Evolutionary conservation across 495 filamentous ascomycete genomes (phyloP).

Genomic region (Physcia stellaris): DNA sequence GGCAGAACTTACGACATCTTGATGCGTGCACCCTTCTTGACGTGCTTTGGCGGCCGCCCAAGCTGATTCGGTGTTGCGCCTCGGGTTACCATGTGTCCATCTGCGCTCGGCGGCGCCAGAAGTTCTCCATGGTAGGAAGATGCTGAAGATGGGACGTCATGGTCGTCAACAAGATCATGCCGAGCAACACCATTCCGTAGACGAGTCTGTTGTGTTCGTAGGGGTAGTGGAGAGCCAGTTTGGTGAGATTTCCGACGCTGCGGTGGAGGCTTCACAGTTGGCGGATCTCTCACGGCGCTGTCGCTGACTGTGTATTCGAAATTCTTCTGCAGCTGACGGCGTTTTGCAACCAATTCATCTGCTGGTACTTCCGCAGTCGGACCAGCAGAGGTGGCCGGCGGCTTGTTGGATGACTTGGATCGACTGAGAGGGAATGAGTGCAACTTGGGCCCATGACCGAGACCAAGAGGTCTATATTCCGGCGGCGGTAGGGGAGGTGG

Average conservation of each 20-base stretch:
- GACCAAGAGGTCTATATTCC: neutral
- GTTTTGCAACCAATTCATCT: slow-evolving; percentile 11
- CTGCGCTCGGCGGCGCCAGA: slow-evolving; percentile 20
- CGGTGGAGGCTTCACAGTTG: neutral
- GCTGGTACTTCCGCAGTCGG: neutral
- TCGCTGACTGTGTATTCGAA: slow-evolving; percentile 11
- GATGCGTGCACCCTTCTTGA: slow-evolving; percentile 42
- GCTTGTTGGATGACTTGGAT: slow-evolving; percentile 4
- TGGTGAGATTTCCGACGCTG: neutral
- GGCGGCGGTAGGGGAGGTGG: slow-evolving; percentile 8
- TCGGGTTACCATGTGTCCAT: slow-evolving; percentile 34
- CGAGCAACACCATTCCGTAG: slow-evolving; percentile 10
- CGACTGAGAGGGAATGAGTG: no score
- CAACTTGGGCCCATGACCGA: no score
- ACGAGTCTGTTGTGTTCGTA: slow-evolving; percentile 9
- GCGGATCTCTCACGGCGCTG: slow-evolving; percentile 9
- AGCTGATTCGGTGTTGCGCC: slow-evolving; percentile 38
- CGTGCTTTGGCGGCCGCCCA: slow-evolving; percentile 37
- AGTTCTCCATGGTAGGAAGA: slow-evolving; percentile 16
- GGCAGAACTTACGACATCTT: slow-evolving; percentile 54
- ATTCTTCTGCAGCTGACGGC: slow-evolving; percentile 9
- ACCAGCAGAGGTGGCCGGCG: neutral
- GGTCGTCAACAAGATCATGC: slow-evolving; percentile 18
- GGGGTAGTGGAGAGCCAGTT: slow-evolving; percentile 6
- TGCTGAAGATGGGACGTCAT: slow-evolving; percentile 12